phyloP scores from a whole-genome alignment of 805 yeast genomes.

The Candida sanyiensis region DNA sequence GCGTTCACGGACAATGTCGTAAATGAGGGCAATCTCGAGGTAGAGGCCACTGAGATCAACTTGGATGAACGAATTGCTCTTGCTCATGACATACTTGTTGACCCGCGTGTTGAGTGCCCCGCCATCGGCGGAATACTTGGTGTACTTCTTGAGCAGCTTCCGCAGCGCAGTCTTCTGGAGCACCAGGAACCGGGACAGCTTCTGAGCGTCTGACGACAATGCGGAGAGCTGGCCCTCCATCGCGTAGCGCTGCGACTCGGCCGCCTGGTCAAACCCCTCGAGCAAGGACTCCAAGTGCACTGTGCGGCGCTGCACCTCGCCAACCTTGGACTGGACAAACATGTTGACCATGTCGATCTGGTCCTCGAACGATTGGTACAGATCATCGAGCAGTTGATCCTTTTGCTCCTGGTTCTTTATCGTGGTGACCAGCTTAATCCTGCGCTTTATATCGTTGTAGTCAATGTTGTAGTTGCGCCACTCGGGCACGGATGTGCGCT shows the following conservation, averaged over 20 bases:
- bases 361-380: constrained; percentile 42
- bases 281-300: constrained; percentile 34
- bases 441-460: constrained; percentile 67
- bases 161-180: constrained; percentile 70
- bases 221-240: constrained; percentile 14
- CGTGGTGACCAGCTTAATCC: constrained; percentile 49
- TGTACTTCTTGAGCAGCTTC: constrained; percentile 67
- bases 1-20: constrained; percentile 39
- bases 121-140: constrained; percentile 37
- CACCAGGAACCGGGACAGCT: constrained; percentile 62
- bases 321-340: constrained; percentile 61
- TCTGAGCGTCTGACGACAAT: constrained; percentile 49
- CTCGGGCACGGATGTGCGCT: constrained; percentile 74
- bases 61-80: constrained; percentile 52
- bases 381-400: constrained; percentile 20
- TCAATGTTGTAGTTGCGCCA: constrained; percentile 84
- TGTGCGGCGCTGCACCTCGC: constrained; percentile 56
- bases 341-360: constrained; percentile 56
- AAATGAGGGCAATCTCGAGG: constrained; percentile 50
- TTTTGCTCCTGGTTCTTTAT: constrained; percentile 2
- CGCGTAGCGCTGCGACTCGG: not conserved
- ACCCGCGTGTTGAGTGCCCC: constrained; percentile 24
- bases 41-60: constrained; percentile 57
- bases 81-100: constrained; percentile 33
- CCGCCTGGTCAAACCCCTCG: constrained; percentile 4